Percentiles rank a stretch among this genome's conserved stretches.
phyloP scores from a whole-genome alignment of 1,284 basidiomycete species.

The Amylostereum areolatum region DNA sequence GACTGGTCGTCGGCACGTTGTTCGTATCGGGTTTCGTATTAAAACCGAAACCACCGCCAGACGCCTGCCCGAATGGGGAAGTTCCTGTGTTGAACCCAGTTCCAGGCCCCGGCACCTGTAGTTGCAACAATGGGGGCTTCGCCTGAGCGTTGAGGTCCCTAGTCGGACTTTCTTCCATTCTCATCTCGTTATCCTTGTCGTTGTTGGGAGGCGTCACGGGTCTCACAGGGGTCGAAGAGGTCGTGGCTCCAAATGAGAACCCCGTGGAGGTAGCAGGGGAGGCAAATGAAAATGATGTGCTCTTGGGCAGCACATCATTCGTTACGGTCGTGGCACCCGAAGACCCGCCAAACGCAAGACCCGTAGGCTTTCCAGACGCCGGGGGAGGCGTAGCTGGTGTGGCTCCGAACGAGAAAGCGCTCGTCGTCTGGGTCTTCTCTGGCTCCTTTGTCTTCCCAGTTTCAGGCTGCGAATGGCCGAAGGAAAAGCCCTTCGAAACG shows the following conservation, averaged over 20 bases:
- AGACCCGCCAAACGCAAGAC: conserved; percentile 4
- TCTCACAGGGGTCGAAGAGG: not conserved
- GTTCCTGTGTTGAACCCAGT: conserved; percentile 1
- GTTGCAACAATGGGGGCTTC: conserved; percentile 5
- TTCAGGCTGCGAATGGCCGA: conserved; percentile 15
- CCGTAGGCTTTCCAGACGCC: conserved; percentile 7
- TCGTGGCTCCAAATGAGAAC: conserved; percentile 11
- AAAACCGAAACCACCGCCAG: conserved; percentile 30
- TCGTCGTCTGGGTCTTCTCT: conserved; percentile 1
- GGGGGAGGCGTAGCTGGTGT: conserved; percentile 13
- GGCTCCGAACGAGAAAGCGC: conserved; percentile 17
- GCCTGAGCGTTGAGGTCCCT: conserved; percentile 31
- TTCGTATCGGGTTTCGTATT: conserved; percentile 12
- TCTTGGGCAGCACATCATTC: not conserved
- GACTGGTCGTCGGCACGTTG: not conserved
- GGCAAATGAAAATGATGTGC: too few species aligned
- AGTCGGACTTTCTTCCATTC: conserved; percentile 67
- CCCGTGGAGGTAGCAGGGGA: conserved; percentile 5
- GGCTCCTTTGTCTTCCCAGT: conserved; percentile 5
- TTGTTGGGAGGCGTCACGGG: conserved; percentile 1
- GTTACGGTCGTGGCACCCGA: not conserved
- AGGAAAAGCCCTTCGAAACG: conserved; percentile 19
- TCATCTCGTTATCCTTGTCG: conserved; percentile 42
- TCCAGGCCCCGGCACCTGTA: conserved; percentile 10
- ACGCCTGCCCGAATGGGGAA: conserved; percentile 1